A percentile compares a stretch with the other conserved stretches of the same genome.
Evolutionary conservation across 257 asterid species (phyloP).

Genomic region (Buddleja alternifolia): DNA sequence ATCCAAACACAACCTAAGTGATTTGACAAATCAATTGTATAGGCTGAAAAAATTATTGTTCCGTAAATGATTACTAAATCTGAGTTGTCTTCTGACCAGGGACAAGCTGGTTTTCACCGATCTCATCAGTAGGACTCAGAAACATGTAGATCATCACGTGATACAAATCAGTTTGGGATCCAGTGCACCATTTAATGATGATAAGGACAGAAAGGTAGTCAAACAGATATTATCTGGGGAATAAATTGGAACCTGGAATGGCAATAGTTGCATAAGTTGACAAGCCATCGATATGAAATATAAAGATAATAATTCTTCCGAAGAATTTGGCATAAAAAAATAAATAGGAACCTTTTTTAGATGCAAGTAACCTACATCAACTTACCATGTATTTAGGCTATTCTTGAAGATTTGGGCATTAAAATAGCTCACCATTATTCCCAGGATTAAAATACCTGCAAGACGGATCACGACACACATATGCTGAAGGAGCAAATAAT

Average conservation of each 20-base stretch:
- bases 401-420: conserved; percentile 83
- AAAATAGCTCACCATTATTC: conserved; percentile 85
- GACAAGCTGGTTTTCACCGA: conserved; percentile 95
- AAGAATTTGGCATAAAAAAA: conserved; percentile 50
- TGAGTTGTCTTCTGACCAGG: conserved; percentile 85
- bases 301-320: conserved; percentile 30
- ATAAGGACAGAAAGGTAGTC: conserved; percentile 90
- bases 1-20: too few relatives aligned
- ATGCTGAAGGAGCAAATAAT: conserved; percentile 86
- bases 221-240: conserved; percentile 92
- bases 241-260: conserved; percentile 89
- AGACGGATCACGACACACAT: conserved; percentile 79
- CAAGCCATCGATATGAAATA: conserved; percentile 34
- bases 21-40: background rate
- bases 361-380: conserved; percentile 24
- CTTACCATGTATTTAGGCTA: conserved; percentile 78
- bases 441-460: conserved; percentile 99
- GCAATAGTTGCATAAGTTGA: conserved; percentile 27
- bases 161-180: conserved; percentile 93
- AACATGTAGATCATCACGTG: conserved; percentile 99
- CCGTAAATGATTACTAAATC: conserved; percentile 43
- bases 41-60: background rate
- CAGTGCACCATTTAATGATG: conserved; percentile 92
- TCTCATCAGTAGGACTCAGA: conserved; percentile 90
- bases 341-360: conserved; percentile 8